Percentiles rank a stretch among this genome's conserved stretches.
Evolutionary conservation across 2,329 filamentous ascomycete species (phyloP).

Genomic region (Aspergillus sojae): DNA sequence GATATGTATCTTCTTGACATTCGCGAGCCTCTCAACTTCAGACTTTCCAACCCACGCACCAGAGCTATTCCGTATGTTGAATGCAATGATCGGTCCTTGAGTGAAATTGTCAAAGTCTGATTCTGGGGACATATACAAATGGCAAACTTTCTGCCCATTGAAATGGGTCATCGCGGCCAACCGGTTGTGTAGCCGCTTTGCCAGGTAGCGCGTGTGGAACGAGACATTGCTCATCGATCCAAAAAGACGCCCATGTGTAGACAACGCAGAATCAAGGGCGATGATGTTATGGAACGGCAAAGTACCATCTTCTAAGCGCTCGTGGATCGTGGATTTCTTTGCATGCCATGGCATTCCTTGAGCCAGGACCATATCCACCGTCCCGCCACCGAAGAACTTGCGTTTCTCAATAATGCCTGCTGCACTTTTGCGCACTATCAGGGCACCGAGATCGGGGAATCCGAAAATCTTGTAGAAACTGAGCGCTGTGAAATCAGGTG

Average conservation of each 20-base stretch:
- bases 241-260: constrained; percentile 69
- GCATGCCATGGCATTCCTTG: constrained; percentile 82
- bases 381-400: constrained; percentile 90
- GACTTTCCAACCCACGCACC: constrained; percentile 77
- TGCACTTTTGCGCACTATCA: constrained; percentile 77
- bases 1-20: constrained; percentile 77
- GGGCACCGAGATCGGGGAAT: constrained; percentile 84
- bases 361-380: constrained; percentile 84
- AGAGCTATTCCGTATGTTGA: constrained; percentile 72
- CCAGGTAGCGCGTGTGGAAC: constrained; percentile 69
- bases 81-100: constrained; percentile 77
- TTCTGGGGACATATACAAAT: constrained; percentile 59
- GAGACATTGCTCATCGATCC: constrained; percentile 70
- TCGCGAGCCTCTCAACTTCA: constrained; percentile 85
- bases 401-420: constrained; percentile 65
- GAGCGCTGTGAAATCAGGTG: constrained; percentile 82
- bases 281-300: constrained; percentile 88
- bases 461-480: constrained; percentile 99
- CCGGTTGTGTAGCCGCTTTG: constrained; percentile 59
- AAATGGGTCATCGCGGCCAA: constrained; percentile 66
- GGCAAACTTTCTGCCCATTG: constrained; percentile 68
- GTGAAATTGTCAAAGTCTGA: constrained; percentile 49
- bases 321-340: constrained; percentile 73
- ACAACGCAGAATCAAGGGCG: constrained; percentile 74
- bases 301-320: constrained; percentile 86